Conservation (phyloP, 441 rosid genomes). For the Brassica hybrid region DNA sequence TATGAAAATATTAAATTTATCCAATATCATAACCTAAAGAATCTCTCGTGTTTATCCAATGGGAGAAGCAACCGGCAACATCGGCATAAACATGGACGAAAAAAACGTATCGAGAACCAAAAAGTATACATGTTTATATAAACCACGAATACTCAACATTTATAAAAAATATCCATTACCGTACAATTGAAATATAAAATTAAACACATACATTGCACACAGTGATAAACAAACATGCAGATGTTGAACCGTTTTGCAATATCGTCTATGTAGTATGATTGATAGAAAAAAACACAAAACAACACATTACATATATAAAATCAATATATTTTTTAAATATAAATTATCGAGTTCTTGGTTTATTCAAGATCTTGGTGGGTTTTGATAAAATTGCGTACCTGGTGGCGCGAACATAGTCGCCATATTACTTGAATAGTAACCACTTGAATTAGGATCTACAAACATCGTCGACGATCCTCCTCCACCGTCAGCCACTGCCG, state of each 20-base stretch:
- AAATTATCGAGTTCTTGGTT: constrained; percentile 21
- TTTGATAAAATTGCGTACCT: constrained; percentile 83
- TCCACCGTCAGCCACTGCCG: constrained; percentile 43
- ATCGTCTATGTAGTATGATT: constrained; percentile 23
- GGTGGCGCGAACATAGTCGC: constrained; percentile 60
- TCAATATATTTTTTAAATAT: background rate
- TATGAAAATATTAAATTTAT: constrained; percentile 16
- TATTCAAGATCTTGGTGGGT: constrained; percentile 58
- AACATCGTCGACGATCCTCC: constrained; percentile 45
- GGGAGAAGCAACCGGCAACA: constrained; percentile 44
- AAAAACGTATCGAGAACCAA: constrained; percentile 38
- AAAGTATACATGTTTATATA: constrained; percentile 19
- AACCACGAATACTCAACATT: constrained; percentile 4
- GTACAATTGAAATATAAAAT: constrained; percentile 18
- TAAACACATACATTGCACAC: constrained; percentile 24
- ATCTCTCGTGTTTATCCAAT: constrained; percentile 40
- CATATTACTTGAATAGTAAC: constrained; percentile 62
- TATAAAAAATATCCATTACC: constrained; percentile 27
- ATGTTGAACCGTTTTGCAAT: constrained; percentile 29
- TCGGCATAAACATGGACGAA: constrained; percentile 31
- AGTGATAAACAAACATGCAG: constrained; percentile 27
- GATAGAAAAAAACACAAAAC: constrained; percentile 15
- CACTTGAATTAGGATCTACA: constrained; percentile 56
- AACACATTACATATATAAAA: constrained; percentile 27
- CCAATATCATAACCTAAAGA: constrained; percentile 29